Percentiles rank a stretch among this genome's conserved stretches.
Evolutionary conservation across 768 basidiomycete species (phyloP).

Genomic region (Rhodocollybia butyracea): DNA sequence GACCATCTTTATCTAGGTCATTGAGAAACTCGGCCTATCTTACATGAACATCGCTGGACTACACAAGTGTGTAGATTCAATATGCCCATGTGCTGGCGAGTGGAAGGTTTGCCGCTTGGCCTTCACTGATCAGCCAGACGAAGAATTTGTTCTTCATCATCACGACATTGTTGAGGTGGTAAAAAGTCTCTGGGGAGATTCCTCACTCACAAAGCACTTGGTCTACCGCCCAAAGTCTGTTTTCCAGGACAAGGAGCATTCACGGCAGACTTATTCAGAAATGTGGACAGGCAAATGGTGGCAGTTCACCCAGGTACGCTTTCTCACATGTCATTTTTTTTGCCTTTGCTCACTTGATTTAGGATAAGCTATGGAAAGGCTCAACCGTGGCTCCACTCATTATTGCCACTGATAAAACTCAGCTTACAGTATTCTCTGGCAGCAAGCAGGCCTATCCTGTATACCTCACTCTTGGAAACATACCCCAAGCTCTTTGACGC

Average conservation of each 20-base stretch:
- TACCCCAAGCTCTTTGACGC: no score
- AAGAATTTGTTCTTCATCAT: no score
- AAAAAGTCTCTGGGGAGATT: constrained; percentile 23
- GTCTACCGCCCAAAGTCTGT: constrained; percentile 20
- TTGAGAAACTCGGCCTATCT: constrained; percentile 16
- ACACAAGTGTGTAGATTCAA: no score
- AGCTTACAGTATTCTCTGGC: no score
- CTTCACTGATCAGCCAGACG: constrained; percentile 6
- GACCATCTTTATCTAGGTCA: background rate
- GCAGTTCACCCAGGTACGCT: no score
- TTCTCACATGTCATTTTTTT: background rate
- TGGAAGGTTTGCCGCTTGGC: constrained; percentile 15
- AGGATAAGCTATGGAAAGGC: constrained; percentile 1
- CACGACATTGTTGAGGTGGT: no score
- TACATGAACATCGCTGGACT: constrained; percentile 12
- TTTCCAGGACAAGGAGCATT: background rate
- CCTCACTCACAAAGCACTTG: constrained; percentile 19
- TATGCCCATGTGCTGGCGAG: no score
- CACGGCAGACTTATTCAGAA: background rate
- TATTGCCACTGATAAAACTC: no score
- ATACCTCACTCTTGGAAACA: no score
- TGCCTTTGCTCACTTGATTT: background rate
- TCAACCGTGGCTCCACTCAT: constrained; percentile 18
- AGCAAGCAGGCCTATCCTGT: no score
- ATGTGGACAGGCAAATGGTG: background rate